Base-by-base conservation (phyloP, 2,329 filamentous ascomycete genomes). In the Aspergillus aculeatus region DNA sequence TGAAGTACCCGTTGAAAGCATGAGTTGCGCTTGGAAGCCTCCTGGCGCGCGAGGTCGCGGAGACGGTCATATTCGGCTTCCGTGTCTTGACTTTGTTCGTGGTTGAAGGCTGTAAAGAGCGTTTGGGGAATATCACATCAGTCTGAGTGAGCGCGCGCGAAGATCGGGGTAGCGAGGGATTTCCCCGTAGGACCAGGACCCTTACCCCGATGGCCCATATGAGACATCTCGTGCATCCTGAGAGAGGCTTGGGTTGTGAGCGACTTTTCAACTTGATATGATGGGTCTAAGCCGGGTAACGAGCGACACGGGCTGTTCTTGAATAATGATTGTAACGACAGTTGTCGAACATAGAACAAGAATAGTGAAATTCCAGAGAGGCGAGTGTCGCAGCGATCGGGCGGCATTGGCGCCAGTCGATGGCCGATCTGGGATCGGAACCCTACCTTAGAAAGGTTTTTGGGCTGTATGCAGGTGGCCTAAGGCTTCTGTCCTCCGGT, bases 31-130 rank as follows among this genome's bases (percentile, higher is more conserved):
- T 95, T 91, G 54, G 83, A 80, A 60, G 89, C 91, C 81, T 96
- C 93, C 69, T 87, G 83, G 64, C 91, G 87, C 19, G 94, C 95
- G 19, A 93, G 83, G 67, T 89, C 88, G 70, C 95, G 91, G 49
- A 98, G 84, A 56, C 91, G 90, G 74, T 98, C 93, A 77, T 98
- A 98, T 79, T 98, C 93, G 67, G 83, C 86, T 81, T 98, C 93
- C 57, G 86, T 82, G 60, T 88, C 83, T 67, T 80, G 80, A 71
- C 85, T 86, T 66, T 87, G 82, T 60, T 83, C 83, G 74, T 92
- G 88, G 77, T 88, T 91, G 81, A 94, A 91, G 76, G 89, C 91
- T 93, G 73, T 50, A 29, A 1, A 29, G 29, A 14, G 44, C 48
- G 7, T 54, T 21, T 12, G 6, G 16, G 12, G 32, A 32, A 35